Percentiles rank a stretch among this genome's conserved stretches.
Evolutionary conservation across 2,329 filamentous ascomycete genomes (phyloP).

Genomic region (Chrysoporthe puriensis): DNA sequence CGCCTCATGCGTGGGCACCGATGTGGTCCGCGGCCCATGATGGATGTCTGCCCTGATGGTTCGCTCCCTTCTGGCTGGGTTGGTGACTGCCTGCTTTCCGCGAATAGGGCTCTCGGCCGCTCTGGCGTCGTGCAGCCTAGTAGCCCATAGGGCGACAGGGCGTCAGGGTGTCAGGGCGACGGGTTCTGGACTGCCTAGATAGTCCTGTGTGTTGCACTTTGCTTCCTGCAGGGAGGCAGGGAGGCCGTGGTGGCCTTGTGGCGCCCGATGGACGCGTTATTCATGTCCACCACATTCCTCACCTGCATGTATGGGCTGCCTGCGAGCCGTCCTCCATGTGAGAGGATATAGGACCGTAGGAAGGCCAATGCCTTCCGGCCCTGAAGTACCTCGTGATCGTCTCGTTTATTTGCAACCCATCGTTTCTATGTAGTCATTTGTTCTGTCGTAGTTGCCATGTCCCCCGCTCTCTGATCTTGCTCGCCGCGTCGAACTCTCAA

Average conservation of each 20-base stretch:
- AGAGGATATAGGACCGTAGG: not conserved
- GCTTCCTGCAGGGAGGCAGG: not conserved
- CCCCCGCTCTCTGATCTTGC: not conserved
- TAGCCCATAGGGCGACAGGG: not conserved
- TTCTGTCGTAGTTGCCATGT: not conserved
- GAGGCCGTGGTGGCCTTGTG: not conserved
- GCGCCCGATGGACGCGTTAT: constrained; percentile 26
- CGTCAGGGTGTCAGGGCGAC: not conserved
- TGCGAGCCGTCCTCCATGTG: too few relatives aligned
- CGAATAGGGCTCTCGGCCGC: not conserved
- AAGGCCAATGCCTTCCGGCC: not conserved
- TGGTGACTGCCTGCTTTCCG: not conserved
- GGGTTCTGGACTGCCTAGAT: not conserved
- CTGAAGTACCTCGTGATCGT: not conserved
- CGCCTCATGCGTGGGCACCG: not conserved
- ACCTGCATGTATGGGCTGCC: not conserved
- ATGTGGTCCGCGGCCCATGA: not conserved
- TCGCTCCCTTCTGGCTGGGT: not conserved
- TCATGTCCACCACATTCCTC: constrained; percentile 31
- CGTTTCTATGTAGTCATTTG: not conserved
- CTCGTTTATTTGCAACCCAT: not conserved
- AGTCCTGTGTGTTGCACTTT: constrained; percentile 11
- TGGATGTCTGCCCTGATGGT: not conserved
- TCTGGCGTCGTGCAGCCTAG: not conserved
- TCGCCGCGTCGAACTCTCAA: not conserved